These are phyloP conservation scores for Cercospora sp. DNA, from an alignment of 2,329 filamentous ascomycete genomes.

Conservation along the genomic window DNA sequence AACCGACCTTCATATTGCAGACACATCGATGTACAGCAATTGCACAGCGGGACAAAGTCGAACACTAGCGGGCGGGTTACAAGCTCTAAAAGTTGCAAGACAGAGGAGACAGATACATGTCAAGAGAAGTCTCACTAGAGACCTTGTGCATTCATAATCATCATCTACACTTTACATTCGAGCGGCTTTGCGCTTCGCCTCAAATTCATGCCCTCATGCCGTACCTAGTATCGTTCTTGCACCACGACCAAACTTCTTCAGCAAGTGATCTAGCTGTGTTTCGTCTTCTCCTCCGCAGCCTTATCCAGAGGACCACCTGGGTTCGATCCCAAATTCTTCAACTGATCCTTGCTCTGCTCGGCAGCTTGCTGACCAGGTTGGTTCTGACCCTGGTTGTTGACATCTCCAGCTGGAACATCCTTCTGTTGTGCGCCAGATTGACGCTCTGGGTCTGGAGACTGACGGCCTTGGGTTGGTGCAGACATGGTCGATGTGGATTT, in stretches of 20 bases:
- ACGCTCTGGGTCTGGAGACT: slow-evolving; percentile 73
- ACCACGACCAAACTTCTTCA: background rate
- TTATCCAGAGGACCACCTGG: slow-evolving; percentile 65
- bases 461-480: slow-evolving; percentile 60
- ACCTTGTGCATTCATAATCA: background rate
- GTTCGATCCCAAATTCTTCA: slow-evolving; percentile 63
- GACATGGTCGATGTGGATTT: slow-evolving; percentile 58
- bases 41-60: background rate
- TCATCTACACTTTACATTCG: background rate
- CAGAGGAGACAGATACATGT: background rate
- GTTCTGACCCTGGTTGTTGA: slow-evolving; percentile 46
- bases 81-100: background rate
- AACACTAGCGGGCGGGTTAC: background rate
- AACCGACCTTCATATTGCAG: background rate
- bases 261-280: background rate
- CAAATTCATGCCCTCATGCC: background rate
- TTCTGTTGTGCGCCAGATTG: slow-evolving; percentile 64
- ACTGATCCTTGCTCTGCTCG: slow-evolving; percentile 52
- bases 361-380: slow-evolving; percentile 47
- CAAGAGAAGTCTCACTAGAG: background rate
- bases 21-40: background rate
- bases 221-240: background rate
- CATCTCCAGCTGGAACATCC: slow-evolving; percentile 52
- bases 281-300: slow-evolving; percentile 60
- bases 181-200: background rate